Evolutionary conservation across 2,329 filamentous ascomycete species (phyloP), one percentile per base, ranked within the genome.

Genomic region (Monosporascus sp.): DNA sequence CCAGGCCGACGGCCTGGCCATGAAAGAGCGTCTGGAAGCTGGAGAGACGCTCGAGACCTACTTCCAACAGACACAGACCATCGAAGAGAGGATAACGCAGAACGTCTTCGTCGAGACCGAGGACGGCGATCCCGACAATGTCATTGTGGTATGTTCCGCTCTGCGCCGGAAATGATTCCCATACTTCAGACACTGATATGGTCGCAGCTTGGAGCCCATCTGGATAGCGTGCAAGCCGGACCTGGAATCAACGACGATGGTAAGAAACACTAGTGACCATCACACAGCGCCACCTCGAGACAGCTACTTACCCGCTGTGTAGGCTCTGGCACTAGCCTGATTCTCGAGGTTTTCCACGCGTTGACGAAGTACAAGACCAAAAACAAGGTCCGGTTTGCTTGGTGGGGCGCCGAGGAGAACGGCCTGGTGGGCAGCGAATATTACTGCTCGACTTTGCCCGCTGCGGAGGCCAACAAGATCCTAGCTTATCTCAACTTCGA

Each of bases 11-110:
- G 76, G 75, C 0, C 48, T 69, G 43, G 68, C 65, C 1, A 65
- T 78, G 31, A 70, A 35, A 35, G 31, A 35, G 31, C 31, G 31
- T 4, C 61, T 79, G 5, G 49, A 66, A 17, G 68, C 64, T 0
- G 74, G 75, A 0, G 73, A 77, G 54, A 57, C 58, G 6, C 51
- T 75, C 7, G 57, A 63, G 38, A 71, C 72, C 6, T 66, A 69
- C 53, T 75, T 75, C 59, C 71, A 74, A 56, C 72, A 75, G 50
- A 75, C 71, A 1, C 73, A 75, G 57, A 56, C 55, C 22, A 54
- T 67, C 25, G 60, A 65, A 55, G 59, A 51, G 8, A 54, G 63
- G 22, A 61, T 49, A 17, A 68, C 63, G 14, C 60, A 57, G 48
- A 60, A 62, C 45, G 53, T 63, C 18, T 53, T 63, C 35, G 52